Conservation (phyloP, 345 rosid genomes). For the Eucalyptus decipiens region DNA sequence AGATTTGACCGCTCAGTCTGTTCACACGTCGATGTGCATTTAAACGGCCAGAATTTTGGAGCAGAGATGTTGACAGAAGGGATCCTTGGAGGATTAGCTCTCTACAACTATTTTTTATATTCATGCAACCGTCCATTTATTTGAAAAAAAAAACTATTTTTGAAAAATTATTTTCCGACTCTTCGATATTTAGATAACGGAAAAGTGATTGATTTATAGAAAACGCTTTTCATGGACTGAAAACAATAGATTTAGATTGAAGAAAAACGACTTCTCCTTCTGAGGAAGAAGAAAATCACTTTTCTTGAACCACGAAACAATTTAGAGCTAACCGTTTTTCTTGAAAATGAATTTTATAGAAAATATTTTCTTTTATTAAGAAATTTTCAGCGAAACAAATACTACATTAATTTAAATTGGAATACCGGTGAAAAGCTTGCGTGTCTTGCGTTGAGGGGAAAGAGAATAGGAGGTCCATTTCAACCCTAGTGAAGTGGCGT, state of each 20-base stretch:
- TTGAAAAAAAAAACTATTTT: neutral
- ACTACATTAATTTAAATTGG: neutral
- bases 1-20: neutral
- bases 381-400: neutral
- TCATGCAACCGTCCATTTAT: neutral
- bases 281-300: neutral
- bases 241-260: neutral
- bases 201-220: neutral
- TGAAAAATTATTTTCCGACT: neutral
- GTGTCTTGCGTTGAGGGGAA: neutral
- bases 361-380: neutral
- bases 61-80: neutral
- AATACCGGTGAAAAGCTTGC: neutral
- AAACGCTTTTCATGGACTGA: neutral
- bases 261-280: neutral
- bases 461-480: neutral
- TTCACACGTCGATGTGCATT: neutral
- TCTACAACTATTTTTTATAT: neutral
- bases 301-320: neutral
- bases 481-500: neutral
- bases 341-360: neutral
- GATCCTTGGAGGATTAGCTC: neutral
- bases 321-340: neutral
- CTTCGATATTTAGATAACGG: rapidly evolving
- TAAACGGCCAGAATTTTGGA: neutral